Base-by-base conservation (phyloP, 192 early-diverging fungal species). In the Phlyctochytrium planicorne region DNA sequence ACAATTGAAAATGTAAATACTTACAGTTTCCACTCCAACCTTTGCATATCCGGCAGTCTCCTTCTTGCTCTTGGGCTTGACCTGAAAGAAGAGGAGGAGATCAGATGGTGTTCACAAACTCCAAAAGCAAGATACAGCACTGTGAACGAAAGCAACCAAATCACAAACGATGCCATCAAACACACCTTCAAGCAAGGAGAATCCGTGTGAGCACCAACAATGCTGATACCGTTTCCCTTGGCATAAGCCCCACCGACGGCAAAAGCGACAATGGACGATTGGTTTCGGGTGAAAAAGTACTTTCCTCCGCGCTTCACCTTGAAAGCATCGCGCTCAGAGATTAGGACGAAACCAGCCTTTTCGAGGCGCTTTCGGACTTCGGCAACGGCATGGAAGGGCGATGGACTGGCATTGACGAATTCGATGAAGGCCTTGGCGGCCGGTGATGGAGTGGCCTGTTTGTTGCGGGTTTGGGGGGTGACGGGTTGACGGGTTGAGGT, bases 221-320 rank as follows among this genome's bases (percentile, higher is more conserved):
- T 91, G 24, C 91, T 88, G 64, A 96, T 87, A 10, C 95, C 94
- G 60, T 93, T 93, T 14, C 76, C 76, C 52, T 60, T 66, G 12
- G 62, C 59, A 68, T 78, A 80, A 17, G 62, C 64, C 0, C 93
- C 92, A 64, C 97, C 97, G 32, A 98, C 90, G 16, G 90, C 90
- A 85, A 98, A 98, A 2, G 95, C 94, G 59, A 96, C 86, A 30
- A 97, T 80, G 4, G 91, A 83, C 14, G 86, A 89, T 40, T 83
- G 85, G 80, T 98, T 98, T 67, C 97, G 87, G 25, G 96, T 99
- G 72, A 97, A 98, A 66, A 90, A 99, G 85, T 99, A 99, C 57
- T 91, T 90, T 53, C 95, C 94, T 68, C 87, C 87, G 36, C 80
- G 84, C 72, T 87, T 78, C 60, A 98, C 72, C 23, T 72, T 75